Conservation (phyloP, 345 rosid genomes). For the Acer campestre region DNA sequence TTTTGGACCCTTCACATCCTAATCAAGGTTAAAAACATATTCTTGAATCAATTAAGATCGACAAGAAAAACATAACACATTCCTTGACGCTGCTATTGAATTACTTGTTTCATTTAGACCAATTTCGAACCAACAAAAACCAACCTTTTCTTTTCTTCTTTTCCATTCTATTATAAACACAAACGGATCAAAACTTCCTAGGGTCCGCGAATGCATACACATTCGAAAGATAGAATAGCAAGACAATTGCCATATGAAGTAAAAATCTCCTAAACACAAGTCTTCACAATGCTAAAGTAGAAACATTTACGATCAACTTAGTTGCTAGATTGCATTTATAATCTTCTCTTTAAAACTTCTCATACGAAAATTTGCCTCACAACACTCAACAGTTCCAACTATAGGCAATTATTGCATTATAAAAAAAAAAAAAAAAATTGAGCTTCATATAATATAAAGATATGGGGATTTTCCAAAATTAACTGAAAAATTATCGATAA, state of each 20-base stretch:
- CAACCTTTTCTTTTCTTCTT: no score
- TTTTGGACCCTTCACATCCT: conserved; percentile 10
- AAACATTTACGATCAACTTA: neutral
- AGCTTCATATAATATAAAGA: neutral
- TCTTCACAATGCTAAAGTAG: neutral
- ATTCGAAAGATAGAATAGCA: neutral
- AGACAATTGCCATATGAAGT: neutral
- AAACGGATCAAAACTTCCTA: neutral
- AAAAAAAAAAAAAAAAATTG: neutral
- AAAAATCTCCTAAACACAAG: neutral
- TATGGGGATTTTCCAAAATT: neutral
- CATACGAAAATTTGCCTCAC: neutral
- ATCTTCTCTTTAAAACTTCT: neutral
- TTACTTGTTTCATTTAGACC: neutral
- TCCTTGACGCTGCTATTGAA: neutral
- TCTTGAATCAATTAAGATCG: neutral
- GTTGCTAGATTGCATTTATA: no score
- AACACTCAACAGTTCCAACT: neutral
- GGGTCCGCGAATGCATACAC: no score
- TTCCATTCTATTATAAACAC: neutral
- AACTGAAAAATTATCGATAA: neutral
- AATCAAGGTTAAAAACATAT: conserved; percentile 20
- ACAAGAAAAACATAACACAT: neutral
- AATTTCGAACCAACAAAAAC: no score
- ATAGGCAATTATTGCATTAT: neutral